Percentiles rank a stretch among this genome's conserved stretches.
These are phyloP conservation scores for Oryza glumipatula DNA, from an alignment of 176 grass and related monocot genomes.

Conservation along the genomic window DNA sequence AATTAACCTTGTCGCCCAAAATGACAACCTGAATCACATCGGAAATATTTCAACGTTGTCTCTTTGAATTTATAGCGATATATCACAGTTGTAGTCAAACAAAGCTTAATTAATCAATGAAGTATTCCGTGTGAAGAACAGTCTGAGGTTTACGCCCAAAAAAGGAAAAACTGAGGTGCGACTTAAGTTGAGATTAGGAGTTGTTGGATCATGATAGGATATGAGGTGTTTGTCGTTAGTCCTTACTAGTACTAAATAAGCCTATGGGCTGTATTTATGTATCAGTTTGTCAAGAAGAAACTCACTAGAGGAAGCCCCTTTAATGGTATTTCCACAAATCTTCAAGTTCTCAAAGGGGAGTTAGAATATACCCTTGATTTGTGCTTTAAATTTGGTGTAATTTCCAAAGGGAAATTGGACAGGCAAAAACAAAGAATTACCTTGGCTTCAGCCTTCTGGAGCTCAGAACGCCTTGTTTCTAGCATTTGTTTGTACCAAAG, in stretches of 20 bases:
- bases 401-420: not conserved
- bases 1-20: conserved; percentile 75
- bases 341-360: not conserved
- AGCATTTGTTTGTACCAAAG: conserved; percentile 83
- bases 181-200: not conserved
- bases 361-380: not conserved
- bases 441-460: conserved; percentile 86
- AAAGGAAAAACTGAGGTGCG: not conserved
- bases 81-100: too few relatives aligned
- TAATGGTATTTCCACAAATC: not conserved
- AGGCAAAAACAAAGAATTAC: conserved; percentile 46
- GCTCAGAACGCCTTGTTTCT: conserved; percentile 68
- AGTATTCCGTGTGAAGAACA: not conserved
- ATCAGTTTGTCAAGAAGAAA: not conserved
- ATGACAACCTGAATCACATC: conserved; percentile 59
- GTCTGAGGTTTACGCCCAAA: too few relatives aligned
- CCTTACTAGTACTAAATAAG: not conserved
- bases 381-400: not conserved
- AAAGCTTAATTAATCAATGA: not conserved
- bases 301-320: not conserved
- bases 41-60: conserved; percentile 10
- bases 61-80: too few relatives aligned
- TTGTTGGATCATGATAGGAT: not conserved
- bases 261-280: not conserved
- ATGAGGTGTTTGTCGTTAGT: not conserved